These are phyloP conservation scores for Angomonas ambiguus DNA, from an alignment of 208 protist genomes.

Conservation along the genomic window DNA sequence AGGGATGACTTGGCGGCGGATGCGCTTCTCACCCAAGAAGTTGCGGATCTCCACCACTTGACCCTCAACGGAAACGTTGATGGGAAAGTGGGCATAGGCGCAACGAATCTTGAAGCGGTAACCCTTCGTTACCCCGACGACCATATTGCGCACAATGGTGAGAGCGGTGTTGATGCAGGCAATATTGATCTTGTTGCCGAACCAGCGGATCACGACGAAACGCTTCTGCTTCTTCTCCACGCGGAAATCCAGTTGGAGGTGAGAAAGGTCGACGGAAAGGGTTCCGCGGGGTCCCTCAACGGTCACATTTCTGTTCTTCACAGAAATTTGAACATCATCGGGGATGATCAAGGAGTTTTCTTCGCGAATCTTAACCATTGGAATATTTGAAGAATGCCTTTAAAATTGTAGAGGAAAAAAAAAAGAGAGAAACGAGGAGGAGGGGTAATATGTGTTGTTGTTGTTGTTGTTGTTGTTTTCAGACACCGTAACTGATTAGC, in stretches of 20 bases:
- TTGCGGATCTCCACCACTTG: conserved; percentile 98
- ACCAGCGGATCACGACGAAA: conserved; percentile 93
- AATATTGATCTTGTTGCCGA: conserved; percentile 93
- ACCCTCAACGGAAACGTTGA: conserved; percentile 94
- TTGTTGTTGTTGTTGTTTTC: conserved; percentile 1
- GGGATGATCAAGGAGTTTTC: conserved; percentile 56
- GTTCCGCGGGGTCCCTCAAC: conserved; percentile 96
- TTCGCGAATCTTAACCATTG: conserved; percentile 88
- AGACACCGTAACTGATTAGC: not conserved
- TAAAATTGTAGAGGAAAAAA: not conserved
- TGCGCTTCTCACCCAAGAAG: conserved; percentile 99
- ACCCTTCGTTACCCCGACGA: conserved; percentile 98
- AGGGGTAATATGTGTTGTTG: not conserved
- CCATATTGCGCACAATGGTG: conserved; percentile 98
- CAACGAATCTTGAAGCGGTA: conserved; percentile 99
- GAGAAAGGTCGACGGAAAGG: conserved; percentile 92
- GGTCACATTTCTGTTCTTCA: conserved; percentile 71
- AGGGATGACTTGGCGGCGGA: conserved; percentile 87
- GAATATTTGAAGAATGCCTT: not conserved
- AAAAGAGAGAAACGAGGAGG: conserved; percentile 4
- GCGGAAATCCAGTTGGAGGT: conserved; percentile 90
- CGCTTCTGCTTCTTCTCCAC: conserved; percentile 56
- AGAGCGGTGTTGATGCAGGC: conserved; percentile 95
- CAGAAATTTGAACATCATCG: conserved; percentile 55
- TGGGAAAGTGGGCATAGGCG: conserved; percentile 99